Base-by-base conservation (phyloP, 1,284 basidiomycete genomes). In the Hymenochaete sp. region DNA sequence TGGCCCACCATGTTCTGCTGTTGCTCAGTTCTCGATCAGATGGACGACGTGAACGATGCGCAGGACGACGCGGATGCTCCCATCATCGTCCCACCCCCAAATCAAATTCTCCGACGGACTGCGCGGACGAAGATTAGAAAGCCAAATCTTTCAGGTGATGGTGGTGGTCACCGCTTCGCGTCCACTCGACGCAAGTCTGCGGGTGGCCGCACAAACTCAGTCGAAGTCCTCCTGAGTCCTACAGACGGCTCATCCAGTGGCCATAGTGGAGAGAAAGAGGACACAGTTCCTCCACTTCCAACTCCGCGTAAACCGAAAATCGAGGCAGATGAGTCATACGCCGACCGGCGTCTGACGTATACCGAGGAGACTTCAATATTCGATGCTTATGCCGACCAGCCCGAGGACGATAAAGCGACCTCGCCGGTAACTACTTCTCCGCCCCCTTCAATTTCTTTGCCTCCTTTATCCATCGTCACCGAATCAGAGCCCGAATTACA, bases 41-140 rank as follows among this genome's bases (percentile, higher is more conserved):
- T 81, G 69, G 78, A 81, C 52, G 68, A 79, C 56, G 71, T 79
- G 53, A 68, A 73, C 10, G 77, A 81, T 53, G 68, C 79, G 57
- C 71, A 67, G 11, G 84, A 90, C 54, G 88, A 90, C 56, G 83
- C 82, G 2, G 92, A 97, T 63, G 73, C 77, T 19, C 93, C 93
- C 21, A 86, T 96, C 56, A 85, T 96, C 49, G 79, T 93, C 4
- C 89, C 88, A 26, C 81, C 82, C 38, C 90, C 89, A 1, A 88
- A 88, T 10, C 84, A 85, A 61, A 92, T 93, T 56, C 72, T 98
- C 10, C 87, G 92, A 24, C 82, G 95, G 37, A 80, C 91, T 9
- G 92, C 91, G 6, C 80, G 93, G 16, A 98, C 95, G 2, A 93
- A 93, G 70, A 96, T 97, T 57, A 81, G 95, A 45, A 98, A 97